A percentile compares a stretch with the other conserved stretches of the same genome.
Evolutionary conservation across 2,329 filamentous ascomycete species (phyloP).

Genomic region (Ilyonectria mors-panacis): DNA sequence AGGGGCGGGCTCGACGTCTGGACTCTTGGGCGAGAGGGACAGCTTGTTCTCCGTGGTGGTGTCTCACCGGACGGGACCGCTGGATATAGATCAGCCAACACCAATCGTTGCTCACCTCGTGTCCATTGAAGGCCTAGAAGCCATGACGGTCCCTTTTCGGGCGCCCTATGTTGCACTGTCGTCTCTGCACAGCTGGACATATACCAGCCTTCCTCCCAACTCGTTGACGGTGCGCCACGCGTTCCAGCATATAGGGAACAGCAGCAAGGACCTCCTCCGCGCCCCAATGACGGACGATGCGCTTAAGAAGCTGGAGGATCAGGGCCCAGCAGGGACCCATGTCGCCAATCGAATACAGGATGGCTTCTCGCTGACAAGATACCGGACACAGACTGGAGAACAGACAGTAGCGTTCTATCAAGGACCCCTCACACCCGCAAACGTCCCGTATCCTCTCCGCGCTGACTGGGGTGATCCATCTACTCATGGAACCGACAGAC

Average conservation of each 20-base stretch:
- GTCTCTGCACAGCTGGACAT: slow-evolving; percentile 10
- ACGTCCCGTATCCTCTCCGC: background rate
- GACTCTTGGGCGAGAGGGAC: background rate
- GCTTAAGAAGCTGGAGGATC: too few species aligned
- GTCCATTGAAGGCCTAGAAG: background rate
- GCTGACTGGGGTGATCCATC: background rate
- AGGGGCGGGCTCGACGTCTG: background rate
- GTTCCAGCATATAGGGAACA: too few species aligned
- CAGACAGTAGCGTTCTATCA: background rate
- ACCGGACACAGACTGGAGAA: slow-evolving; percentile 5
- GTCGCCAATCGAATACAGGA: too few species aligned
- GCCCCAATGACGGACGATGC: too few species aligned
- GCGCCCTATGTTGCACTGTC: background rate
- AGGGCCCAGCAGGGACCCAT: too few species aligned
- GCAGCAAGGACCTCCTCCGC: too few species aligned
- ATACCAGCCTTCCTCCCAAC: background rate
- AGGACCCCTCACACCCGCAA: background rate
- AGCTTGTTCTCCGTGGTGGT: background rate
- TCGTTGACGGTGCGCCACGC: too few species aligned
- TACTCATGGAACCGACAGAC: background rate
- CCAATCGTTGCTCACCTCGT: background rate
- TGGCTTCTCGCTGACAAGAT: background rate
- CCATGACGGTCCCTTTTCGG: background rate
- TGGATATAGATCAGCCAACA: background rate
- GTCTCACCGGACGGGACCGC: background rate